These are phyloP conservation scores for Rhododendron griersonianum DNA, from an alignment of 148 eudicot species.

Conservation along the genomic window DNA sequence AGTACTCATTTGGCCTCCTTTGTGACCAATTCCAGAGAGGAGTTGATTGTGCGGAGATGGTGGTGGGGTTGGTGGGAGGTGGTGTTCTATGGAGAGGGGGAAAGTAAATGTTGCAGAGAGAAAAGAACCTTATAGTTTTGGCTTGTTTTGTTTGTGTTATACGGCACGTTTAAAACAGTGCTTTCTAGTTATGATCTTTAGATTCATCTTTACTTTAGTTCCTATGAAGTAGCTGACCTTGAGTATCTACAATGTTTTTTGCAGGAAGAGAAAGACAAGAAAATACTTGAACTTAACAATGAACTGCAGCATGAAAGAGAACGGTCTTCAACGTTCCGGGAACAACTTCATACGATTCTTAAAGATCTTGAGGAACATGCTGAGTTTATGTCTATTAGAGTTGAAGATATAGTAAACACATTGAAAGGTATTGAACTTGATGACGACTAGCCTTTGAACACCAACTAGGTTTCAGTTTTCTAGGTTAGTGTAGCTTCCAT, in stretches of 20 bases:
- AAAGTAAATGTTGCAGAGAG: not conserved
- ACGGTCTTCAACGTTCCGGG: conserved; percentile 10
- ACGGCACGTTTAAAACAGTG: not conserved
- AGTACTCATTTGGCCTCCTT: not conserved
- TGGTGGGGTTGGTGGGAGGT: not conserved
- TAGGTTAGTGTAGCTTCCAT: too few species aligned
- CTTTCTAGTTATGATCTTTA: not conserved
- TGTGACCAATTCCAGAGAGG: not conserved
- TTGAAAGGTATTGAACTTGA: conserved; percentile 11
- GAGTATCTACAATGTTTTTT: not conserved
- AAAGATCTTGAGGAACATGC: conserved; percentile 12
- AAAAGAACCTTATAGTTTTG: not conserved
- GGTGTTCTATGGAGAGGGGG: not conserved
- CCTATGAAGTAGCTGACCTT: not conserved
- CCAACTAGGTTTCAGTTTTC: too few species aligned
- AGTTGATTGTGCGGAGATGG: too few species aligned
- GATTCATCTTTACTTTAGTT: not conserved
- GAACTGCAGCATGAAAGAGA: conserved; percentile 15
- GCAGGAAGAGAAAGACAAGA: conserved; percentile 21
- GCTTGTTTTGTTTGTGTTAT: too few species aligned
- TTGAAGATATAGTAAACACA: conserved; percentile 12
- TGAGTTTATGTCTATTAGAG: conserved; percentile 12
- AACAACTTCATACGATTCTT: not conserved
- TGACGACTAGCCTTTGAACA: not conserved
- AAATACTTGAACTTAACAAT: conserved; percentile 6